Conservation (phyloP, 2,329 filamentous ascomycete genomes). For the Paecilomyces sp. region DNA sequence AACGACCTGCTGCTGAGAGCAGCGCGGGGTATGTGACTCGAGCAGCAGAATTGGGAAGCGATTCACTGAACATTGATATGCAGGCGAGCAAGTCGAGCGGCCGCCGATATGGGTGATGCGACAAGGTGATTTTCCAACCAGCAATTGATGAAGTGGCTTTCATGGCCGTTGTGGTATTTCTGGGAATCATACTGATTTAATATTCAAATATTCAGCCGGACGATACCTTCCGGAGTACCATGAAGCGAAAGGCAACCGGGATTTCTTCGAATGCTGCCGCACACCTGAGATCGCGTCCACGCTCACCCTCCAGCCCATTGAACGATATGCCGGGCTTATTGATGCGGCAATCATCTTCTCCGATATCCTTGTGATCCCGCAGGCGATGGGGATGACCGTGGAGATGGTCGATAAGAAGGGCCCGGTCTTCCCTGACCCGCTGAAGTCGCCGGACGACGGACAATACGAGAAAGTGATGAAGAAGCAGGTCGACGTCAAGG, state of each 20-base stretch:
- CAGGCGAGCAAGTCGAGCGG: conserved; percentile 84
- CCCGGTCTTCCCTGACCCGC: conserved; percentile 82
- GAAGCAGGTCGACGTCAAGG: conserved; percentile 73
- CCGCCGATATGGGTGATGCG: conserved; percentile 99
- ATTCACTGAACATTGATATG: conserved; percentile 12
- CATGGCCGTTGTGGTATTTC: background rate
- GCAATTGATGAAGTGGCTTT: background rate
- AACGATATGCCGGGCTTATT: conserved; percentile 81
- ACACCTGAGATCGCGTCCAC: conserved; percentile 87
- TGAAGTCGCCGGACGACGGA: conserved; percentile 69
- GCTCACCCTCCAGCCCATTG: conserved; percentile 88
- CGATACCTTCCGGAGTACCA: conserved; percentile 98
- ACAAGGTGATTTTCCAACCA: conserved; percentile 59
- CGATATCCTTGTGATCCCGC: conserved; percentile 94
- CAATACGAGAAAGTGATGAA: conserved; percentile 75
- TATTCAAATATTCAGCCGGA: conserved; percentile 55
- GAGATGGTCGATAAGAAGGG: conserved; percentile 98
- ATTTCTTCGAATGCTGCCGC: conserved; percentile 98
- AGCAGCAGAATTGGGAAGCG: background rate
- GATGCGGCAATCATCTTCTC: conserved; percentile 99
- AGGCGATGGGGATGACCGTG: conserved; percentile 97
- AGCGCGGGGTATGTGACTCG: conserved; percentile 61
- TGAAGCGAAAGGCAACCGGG: conserved; percentile 77
- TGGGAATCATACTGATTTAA: conserved; percentile 5
- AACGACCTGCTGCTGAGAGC: conserved; percentile 90